These are phyloP conservation scores for Aciculosporium take DNA, from an alignment of 2,329 filamentous ascomycete species.

Conservation along the genomic window DNA sequence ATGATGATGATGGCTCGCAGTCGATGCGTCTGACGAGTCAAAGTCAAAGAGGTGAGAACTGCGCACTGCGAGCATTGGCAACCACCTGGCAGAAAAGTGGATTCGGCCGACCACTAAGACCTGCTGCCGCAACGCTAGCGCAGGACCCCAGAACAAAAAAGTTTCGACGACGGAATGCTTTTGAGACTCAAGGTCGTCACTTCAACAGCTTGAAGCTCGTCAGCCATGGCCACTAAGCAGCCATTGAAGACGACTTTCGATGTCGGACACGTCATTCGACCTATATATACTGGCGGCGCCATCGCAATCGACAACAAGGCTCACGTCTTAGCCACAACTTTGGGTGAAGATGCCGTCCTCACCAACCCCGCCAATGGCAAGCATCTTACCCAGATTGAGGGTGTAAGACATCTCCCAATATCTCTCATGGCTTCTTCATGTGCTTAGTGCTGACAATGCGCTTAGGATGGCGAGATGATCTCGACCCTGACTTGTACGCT, in stretches of 20 bases:
- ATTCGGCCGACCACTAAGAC: background rate
- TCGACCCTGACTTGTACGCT: slow-evolving; percentile 53
- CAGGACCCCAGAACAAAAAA: slow-evolving; percentile 4
- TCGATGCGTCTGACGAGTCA: too few species aligned
- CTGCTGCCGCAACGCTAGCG: background rate
- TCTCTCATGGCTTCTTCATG: background rate
- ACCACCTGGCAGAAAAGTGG: background rate
- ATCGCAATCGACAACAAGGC: slow-evolving; percentile 72
- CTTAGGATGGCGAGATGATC: slow-evolving; percentile 62
- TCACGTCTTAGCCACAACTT: slow-evolving; percentile 67
- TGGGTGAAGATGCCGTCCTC: slow-evolving; percentile 85
- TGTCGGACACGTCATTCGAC: slow-evolving; percentile 66
- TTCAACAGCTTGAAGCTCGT: slow-evolving; percentile 1
- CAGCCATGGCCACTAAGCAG: slow-evolving; percentile 42
- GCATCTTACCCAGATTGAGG: slow-evolving; percentile 75
- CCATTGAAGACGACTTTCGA: slow-evolving; percentile 81
- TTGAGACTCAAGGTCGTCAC: background rate
- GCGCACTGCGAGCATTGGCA: too few species aligned
- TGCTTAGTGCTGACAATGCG: background rate
- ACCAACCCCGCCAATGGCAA: slow-evolving; percentile 73
- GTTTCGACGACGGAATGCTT: slow-evolving; percentile 1
- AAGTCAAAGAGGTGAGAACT: too few species aligned
- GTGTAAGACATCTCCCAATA: slow-evolving; percentile 35
- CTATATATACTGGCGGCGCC: slow-evolving; percentile 85
- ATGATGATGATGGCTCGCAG: background rate